phyloP scores from a whole-genome alignment of 2,329 filamentous ascomycete species.

The Ustulina deusta region DNA sequence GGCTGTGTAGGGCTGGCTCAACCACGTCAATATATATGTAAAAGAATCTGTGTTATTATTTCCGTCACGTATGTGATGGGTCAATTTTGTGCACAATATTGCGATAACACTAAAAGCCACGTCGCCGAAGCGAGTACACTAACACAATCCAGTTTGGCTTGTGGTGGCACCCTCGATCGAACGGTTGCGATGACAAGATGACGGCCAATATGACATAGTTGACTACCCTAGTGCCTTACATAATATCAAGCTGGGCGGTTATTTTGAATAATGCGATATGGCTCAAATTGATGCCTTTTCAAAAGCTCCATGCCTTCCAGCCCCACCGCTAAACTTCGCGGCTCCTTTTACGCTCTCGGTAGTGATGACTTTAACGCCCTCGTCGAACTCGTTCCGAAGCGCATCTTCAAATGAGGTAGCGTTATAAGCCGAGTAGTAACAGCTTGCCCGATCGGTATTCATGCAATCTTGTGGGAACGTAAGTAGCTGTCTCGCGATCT shows the following conservation, averaged over 20 bases:
- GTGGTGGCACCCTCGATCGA: too few relatives aligned
- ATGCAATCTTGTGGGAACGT: constrained; percentile 21
- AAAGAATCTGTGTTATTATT: too few relatives aligned
- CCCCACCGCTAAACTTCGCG: constrained; percentile 19
- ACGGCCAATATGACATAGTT: too few relatives aligned
- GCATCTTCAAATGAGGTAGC: constrained; percentile 26
- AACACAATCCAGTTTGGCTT: too few relatives aligned
- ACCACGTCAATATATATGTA: too few relatives aligned
- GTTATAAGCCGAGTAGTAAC: constrained; percentile 24
- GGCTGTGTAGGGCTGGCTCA: too few relatives aligned
- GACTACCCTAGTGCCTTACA: too few relatives aligned
- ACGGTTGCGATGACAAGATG: too few relatives aligned
- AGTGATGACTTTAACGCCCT: constrained; percentile 21
- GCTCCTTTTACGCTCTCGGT: constrained; percentile 25
- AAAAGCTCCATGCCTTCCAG: constrained; percentile 14
- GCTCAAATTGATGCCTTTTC: background rate
- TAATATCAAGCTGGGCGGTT: background rate
- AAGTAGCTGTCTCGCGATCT: constrained; percentile 20
- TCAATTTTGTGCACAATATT: too few relatives aligned
- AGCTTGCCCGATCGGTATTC: constrained; percentile 23
- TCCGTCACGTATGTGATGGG: too few relatives aligned
- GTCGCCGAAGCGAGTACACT: too few relatives aligned
- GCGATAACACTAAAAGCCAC: too few relatives aligned
- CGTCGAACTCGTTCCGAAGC: constrained; percentile 22
- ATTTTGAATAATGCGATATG: background rate